These are phyloP conservation scores for Camelina neglecta DNA, from an alignment of 345 rosid genomes.

Conservation along the genomic window DNA sequence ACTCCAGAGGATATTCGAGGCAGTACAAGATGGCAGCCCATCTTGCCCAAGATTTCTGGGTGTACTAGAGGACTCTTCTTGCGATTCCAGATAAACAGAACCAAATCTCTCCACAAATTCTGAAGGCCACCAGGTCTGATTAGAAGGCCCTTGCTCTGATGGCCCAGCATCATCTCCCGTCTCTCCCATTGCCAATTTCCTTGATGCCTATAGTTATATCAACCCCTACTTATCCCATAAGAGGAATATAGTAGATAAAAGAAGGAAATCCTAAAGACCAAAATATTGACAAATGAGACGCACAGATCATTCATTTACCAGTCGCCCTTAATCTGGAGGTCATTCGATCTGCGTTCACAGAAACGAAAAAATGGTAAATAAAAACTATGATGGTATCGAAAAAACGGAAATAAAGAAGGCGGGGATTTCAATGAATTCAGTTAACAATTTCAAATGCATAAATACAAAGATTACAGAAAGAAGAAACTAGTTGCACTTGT, in stretches of 20 bases:
- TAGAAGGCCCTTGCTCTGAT: conserved; percentile 70
- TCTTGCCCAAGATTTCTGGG: conserved; percentile 69
- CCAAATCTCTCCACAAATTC: conserved; percentile 78
- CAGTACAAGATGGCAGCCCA: conserved; percentile 65
- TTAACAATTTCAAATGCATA: not conserved
- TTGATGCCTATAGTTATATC: conserved; percentile 71
- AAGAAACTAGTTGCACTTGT: conserved; percentile 6
- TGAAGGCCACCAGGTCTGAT: conserved; percentile 85
- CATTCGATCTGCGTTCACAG: conserved; percentile 54
- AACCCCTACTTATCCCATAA: conserved; percentile 63
- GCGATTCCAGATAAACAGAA: conserved; percentile 74
- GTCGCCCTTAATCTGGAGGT: conserved; percentile 54
- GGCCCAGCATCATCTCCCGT: conserved; percentile 70
- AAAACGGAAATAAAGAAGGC: conserved; percentile 19
- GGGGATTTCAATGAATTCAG: conserved; percentile 4
- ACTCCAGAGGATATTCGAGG: conserved; percentile 90
- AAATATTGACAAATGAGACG: conserved; percentile 34
- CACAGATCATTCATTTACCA: conserved; percentile 45
- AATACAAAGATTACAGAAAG: not conserved
- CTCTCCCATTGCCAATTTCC: conserved; percentile 77
- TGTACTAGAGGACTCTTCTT: conserved; percentile 65
- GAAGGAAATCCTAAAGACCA: conserved; percentile 45
- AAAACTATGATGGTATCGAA: not conserved
- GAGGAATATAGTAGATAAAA: conserved; percentile 43
- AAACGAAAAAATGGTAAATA: conserved; percentile 20